A percentile compares a stretch with the other conserved stretches of the same genome.
Evolutionary conservation across 2,329 filamentous ascomycete species (phyloP).

Genomic region (Scedosporium dehoogii): DNA sequence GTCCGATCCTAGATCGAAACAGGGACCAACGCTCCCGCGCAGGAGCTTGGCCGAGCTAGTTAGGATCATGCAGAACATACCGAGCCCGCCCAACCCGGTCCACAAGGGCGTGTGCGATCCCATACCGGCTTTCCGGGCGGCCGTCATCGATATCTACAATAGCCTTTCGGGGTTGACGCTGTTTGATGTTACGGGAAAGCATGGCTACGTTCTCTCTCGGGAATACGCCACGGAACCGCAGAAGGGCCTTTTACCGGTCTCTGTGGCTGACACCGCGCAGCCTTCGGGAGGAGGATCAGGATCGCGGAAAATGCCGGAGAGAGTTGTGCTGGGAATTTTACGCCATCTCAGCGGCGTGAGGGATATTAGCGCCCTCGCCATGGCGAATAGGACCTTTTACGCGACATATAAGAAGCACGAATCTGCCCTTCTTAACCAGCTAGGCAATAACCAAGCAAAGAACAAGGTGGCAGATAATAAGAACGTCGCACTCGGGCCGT

Average conservation of each 20-base stretch:
- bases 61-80: slow-evolving; percentile 30
- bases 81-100: slow-evolving; percentile 30
- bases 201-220: slow-evolving; percentile 39
- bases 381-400: slow-evolving; percentile 32
- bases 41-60: slow-evolving; percentile 36
- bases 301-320: slow-evolving; percentile 20
- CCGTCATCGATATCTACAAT: slow-evolving; percentile 40
- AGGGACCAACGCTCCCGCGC: slow-evolving; percentile 12
- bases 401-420: slow-evolving; percentile 35
- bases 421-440: slow-evolving; percentile 18
- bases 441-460: not conserved
- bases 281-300: not conserved
- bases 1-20: slow-evolving; percentile 5
- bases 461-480: slow-evolving; percentile 14
- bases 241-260: slow-evolving; percentile 12
- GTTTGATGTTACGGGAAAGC: slow-evolving; percentile 35
- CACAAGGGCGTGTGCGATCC: slow-evolving; percentile 39
- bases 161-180: slow-evolving; percentile 39
- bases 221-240: slow-evolving; percentile 25
- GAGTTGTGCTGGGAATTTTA: slow-evolving; percentile 29
- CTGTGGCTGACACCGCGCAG: not conserved
- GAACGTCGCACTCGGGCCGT: slow-evolving; percentile 13
- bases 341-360: slow-evolving; percentile 26
- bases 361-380: slow-evolving; percentile 32
- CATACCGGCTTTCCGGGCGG: slow-evolving; percentile 32